Evolutionary conservation across 2,329 filamentous ascomycete species (phyloP).

Genomic region (Fonsecaea pugnacius): DNA sequence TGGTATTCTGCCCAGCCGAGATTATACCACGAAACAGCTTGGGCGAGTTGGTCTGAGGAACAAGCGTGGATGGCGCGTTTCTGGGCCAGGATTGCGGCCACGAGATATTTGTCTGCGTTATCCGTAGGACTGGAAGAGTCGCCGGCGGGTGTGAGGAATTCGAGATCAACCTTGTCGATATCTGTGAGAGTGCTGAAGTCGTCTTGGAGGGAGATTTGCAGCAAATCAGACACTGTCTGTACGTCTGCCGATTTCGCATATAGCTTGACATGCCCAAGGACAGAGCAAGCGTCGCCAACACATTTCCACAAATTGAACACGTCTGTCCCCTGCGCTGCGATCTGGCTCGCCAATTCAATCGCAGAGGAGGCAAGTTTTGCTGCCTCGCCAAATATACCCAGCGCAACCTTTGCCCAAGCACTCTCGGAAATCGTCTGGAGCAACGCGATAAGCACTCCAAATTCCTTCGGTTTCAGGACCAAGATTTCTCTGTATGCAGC

Average conservation of each 20-base stretch:
- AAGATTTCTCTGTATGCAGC: slow-evolving; percentile 76
- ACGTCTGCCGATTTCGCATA: slow-evolving; percentile 67
- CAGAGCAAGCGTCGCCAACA: slow-evolving; percentile 81
- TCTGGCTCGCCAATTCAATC: slow-evolving; percentile 67
- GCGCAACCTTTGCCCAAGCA: slow-evolving; percentile 75
- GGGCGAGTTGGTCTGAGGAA: slow-evolving; percentile 76
- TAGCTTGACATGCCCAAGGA: slow-evolving; percentile 79
- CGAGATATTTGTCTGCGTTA: slow-evolving; percentile 61
- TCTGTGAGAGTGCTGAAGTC: slow-evolving; percentile 68
- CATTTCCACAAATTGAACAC: slow-evolving; percentile 97
- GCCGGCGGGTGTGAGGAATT: slow-evolving; percentile 32
- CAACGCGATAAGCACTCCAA: slow-evolving; percentile 83
- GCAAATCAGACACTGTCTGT: slow-evolving; percentile 23
- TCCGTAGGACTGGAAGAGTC: slow-evolving; percentile 38
- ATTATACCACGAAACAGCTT: slow-evolving; percentile 97
- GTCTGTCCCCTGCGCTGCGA: slow-evolving; percentile 64
- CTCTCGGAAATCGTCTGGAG: slow-evolving; percentile 87
- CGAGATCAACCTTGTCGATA: slow-evolving; percentile 62
- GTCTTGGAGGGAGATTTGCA: slow-evolving; percentile 39
- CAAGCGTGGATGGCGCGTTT: slow-evolving; percentile 81
- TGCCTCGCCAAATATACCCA: slow-evolving; percentile 84
- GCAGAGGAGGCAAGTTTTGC: slow-evolving; percentile 70
- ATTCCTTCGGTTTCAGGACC: slow-evolving; percentile 69
- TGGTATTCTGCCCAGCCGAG: slow-evolving; percentile 91
- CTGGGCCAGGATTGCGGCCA: slow-evolving; percentile 78